These are phyloP conservation scores for Saccharum officinarum DNA, from an alignment of 176 grass and related monocot species.

Conservation along the genomic window DNA sequence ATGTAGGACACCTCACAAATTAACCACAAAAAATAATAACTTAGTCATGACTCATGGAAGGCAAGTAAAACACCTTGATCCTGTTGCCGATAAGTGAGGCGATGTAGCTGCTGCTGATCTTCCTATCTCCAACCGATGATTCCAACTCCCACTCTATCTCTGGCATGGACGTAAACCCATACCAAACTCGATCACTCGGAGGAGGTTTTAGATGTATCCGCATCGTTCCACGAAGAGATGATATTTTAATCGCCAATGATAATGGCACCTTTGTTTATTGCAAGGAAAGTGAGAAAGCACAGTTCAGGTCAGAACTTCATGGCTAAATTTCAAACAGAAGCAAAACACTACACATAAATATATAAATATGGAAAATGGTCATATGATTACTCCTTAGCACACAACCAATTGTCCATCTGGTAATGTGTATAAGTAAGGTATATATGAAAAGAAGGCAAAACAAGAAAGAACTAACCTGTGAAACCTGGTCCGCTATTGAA, in stretches of 20 bases:
- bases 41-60: constrained; percentile 16
- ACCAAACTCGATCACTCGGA: constrained; percentile 77
- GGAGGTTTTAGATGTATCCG: constrained; percentile 71
- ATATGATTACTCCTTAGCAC: background rate
- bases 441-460: constrained; percentile 14
- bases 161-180: constrained; percentile 73
- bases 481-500: constrained; percentile 80
- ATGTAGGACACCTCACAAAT: background rate
- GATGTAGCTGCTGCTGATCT: constrained; percentile 69
- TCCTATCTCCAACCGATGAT: constrained; percentile 76
- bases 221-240: constrained; percentile 65
- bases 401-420: background rate
- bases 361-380: background rate
- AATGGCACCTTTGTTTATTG: constrained; percentile 78
- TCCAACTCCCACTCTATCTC: constrained; percentile 80
- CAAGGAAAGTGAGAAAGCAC: constrained; percentile 30
- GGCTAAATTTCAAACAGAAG: background rate
- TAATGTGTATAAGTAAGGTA: background rate
- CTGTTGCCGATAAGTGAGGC: constrained; percentile 63
- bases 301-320: background rate
- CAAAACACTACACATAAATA: background rate
- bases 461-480: constrained; percentile 48
- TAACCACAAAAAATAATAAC: constrained; percentile 11
- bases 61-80: constrained; percentile 60
- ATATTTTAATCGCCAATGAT: constrained; percentile 61